Conservation (phyloP, 2,329 filamentous ascomycete species). For the Trichocomaceae sp. region DNA sequence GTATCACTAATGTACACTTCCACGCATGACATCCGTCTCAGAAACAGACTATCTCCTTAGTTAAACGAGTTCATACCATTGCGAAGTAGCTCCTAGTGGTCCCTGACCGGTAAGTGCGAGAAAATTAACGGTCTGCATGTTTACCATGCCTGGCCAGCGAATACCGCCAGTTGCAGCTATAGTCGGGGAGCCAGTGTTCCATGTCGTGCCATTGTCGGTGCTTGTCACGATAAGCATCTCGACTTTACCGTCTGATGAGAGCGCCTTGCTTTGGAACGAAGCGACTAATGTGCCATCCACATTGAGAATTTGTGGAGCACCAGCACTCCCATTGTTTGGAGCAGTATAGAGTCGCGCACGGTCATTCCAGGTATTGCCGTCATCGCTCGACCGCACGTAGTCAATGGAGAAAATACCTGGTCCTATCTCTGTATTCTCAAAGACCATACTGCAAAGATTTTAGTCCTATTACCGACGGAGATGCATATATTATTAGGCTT, state of each 20-base stretch:
- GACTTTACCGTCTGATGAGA: background rate
- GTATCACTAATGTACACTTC: too few relatives aligned
- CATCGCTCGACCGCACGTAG: background rate
- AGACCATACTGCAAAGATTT: background rate
- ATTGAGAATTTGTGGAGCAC: slow-evolving; percentile 3
- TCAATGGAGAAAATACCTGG: background rate
- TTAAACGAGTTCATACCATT: slow-evolving; percentile 1
- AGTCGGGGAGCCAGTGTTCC: background rate
- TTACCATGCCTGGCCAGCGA: slow-evolving; percentile 1
- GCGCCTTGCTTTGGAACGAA: background rate
- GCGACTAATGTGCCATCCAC: background rate
- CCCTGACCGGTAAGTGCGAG: slow-evolving; percentile 3
- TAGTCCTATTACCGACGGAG: background rate
- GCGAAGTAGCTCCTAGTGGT: background rate
- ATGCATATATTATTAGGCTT: background rate
- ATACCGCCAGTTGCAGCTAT: background rate
- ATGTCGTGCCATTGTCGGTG: slow-evolving; percentile 5
- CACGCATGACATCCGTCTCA: background rate
- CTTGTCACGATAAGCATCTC: slow-evolving; percentile 4
- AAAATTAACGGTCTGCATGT: background rate
- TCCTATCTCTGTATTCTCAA: background rate
- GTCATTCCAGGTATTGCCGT: background rate
- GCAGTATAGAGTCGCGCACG: background rate
- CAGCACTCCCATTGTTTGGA: background rate
- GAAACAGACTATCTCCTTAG: slow-evolving; percentile 1